Conservation (phyloP, 208 protist genomes). For the Herpetomonas muscarum region DNA sequence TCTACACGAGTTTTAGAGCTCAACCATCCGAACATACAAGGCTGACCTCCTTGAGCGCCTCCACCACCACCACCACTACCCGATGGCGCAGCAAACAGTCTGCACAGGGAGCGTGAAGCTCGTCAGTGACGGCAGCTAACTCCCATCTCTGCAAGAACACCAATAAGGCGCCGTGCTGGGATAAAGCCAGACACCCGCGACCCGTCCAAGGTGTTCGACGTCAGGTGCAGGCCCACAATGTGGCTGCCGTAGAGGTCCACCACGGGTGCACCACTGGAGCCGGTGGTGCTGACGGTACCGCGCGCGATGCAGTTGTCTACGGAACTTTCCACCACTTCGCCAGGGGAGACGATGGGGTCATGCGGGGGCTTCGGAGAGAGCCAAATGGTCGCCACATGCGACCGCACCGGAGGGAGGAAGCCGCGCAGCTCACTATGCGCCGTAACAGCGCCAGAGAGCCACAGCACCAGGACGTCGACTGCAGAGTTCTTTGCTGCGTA, state of each 20-base stretch:
- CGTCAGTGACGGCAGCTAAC: conserved; percentile 27
- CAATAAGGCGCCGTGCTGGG: conserved; percentile 63
- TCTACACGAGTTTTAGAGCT: no score
- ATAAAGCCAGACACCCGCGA: conserved; percentile 80
- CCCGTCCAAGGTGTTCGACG: conserved; percentile 73
- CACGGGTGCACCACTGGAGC: conserved; percentile 79
- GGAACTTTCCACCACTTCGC: conserved; percentile 67
- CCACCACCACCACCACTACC: neutral
- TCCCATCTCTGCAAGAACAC: conserved; percentile 67
- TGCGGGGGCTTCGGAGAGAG: conserved; percentile 75
- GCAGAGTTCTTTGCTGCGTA: conserved; percentile 61
- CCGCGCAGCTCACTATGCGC: conserved; percentile 44
- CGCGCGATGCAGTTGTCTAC: conserved; percentile 41
- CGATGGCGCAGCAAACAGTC: neutral
- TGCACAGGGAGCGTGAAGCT: neutral
- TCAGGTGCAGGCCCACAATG: conserved; percentile 80
- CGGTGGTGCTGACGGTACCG: conserved; percentile 76
- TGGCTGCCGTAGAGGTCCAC: conserved; percentile 75
- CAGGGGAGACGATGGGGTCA: conserved; percentile 67
- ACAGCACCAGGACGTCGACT: conserved; percentile 68
- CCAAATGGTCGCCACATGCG: conserved; percentile 73
- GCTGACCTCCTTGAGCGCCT: no score
- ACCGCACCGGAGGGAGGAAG: conserved; percentile 44
- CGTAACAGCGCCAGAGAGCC: conserved; percentile 39
- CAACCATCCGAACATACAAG: no score